Base-by-base conservation (phyloP, 768 basidiomycete genomes). In the Leccinellum luteum region DNA sequence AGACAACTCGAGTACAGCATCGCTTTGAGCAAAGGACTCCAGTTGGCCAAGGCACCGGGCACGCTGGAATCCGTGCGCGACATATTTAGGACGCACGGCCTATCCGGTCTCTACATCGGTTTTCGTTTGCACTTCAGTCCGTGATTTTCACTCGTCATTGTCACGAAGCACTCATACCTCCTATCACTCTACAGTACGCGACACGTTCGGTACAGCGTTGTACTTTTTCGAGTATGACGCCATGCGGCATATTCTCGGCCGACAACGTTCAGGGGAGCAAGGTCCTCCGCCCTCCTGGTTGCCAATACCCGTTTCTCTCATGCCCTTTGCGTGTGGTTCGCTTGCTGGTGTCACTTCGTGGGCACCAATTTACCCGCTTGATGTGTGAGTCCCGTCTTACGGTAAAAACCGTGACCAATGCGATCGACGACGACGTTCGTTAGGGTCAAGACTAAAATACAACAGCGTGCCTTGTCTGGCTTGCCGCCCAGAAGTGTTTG, bases 141-240 rank as follows among this genome's bases (percentile, higher is more conserved):
- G 86, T 72, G 48, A 19, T 41, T n/a, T 55, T 30, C 44, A 14
- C 17, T 30, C 23, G 12, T 48, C 25, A 44, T 52, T 48, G 32
- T 25, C 8, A 27, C 35, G 66, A 25, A 58, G n/a, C 6, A 38
- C 41, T 23, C 4, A 60, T 19, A 6, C 30, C 48, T 60, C 58
- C 52, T 57, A 50, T 54, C 31, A 17, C 54, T 10, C 51, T 60
- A 34, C 65, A 93, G 90, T 93, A 52, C 87, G 94, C 56, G 94
- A 98, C 71, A 95, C 92, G 27, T 72, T 83, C 48, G 94, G 94
- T 49, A 96, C 95, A 13, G 89, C 88, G 5, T 77, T 97, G 19
- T 98, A 98, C 71, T 98, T 98, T 71, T 81, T 92, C 34, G 93
- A 95, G 69, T 97, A 98, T 69, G 94, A 98, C 68, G 87, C 89